Conservation (phyloP, 805 yeast species). For the Saturnispora silvae region DNA sequence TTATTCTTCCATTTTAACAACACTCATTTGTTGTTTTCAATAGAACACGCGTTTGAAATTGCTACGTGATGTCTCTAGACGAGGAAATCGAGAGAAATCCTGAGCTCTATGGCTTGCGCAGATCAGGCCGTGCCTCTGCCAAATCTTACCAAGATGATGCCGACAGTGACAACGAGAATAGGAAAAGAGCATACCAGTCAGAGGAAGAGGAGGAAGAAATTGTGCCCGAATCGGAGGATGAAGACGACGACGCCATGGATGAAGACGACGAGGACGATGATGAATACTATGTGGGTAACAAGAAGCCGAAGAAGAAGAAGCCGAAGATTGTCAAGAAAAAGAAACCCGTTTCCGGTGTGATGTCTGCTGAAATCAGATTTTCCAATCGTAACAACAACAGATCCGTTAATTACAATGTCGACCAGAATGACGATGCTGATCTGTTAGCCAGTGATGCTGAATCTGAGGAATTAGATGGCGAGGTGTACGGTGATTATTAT, state of each 20-base stretch:
- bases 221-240: slow-evolving; percentile 17
- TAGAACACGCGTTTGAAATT: too few relatives aligned
- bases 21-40: background rate
- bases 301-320: slow-evolving; percentile 27
- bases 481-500: slow-evolving; percentile 19
- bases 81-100: slow-evolving; percentile 56
- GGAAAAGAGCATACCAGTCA: background rate
- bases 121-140: slow-evolving; percentile 55
- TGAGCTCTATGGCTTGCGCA: slow-evolving; percentile 72
- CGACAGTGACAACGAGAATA: background rate
- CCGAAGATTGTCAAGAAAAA: slow-evolving; percentile 18
- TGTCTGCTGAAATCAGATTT: slow-evolving; percentile 38
- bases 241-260: slow-evolving; percentile 19
- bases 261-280: slow-evolving; percentile 25
- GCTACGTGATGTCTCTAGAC: slow-evolving; percentile 15
- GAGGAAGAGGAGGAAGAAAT: background rate
- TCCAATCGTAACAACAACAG: slow-evolving; percentile 59
- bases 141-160: slow-evolving; percentile 21
- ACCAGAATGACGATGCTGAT: slow-evolving; percentile 49
- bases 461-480: slow-evolving; percentile 20
- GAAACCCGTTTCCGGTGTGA: slow-evolving; percentile 11
- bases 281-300: slow-evolving; percentile 21
- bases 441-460: slow-evolving; percentile 36
- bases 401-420: slow-evolving; percentile 64
- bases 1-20: background rate